Base-by-base conservation (phyloP, 352 stramenopile genomes). In the Phytophthora crassamura region DNA sequence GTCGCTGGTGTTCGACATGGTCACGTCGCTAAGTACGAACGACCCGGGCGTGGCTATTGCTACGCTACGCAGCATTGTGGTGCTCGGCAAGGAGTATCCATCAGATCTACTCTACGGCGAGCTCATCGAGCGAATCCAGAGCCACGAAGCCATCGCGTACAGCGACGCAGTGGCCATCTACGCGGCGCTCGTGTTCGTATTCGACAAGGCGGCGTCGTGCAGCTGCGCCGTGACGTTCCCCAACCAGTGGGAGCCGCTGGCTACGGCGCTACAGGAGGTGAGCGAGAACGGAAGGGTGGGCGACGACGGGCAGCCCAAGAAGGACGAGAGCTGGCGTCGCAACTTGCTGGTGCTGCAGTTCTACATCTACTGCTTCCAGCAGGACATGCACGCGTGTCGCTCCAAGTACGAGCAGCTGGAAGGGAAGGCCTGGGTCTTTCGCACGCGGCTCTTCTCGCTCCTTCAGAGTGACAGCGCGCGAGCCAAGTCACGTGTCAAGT, bases 1-100 rank as follows among this genome's bases (percentile, higher is more conserved):
- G 41, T 93, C 84, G 22, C 77, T 93, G 33, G 84, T 88, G 51
- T 93, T 90, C 33, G 84, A 93, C 46, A 93, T 93, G 80, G 84
- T 91, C 49, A 91, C 82, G 58, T 89, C 84, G 40, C 66, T 95
- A 45, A 92, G 84, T 64, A 95, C 87, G 4, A 95, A 91, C 56
- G 85, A 95, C 67, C 87, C 87, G 0, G 84, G 83, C 10, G 82
- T 90, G 0, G 87, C 83, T 11, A 91, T 92, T 55, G 80, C 83
- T 35, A 86, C 87, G 5, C 72, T 95, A 22, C 77, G 84, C 12
- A 91, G 78, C 45, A 85, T 95, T 48, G 87, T 95, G n/a, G 84
- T 92, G 28, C 73, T 94, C 15, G 87, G 85, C 6, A 94, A 91
- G 56, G 85, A 93, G 59, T 93, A 93, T 55, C 84, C 87, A 34